Conservation (phyloP, 228 moss, liverwort and hornwort genomes). For the Sphagnum magellanicum region DNA sequence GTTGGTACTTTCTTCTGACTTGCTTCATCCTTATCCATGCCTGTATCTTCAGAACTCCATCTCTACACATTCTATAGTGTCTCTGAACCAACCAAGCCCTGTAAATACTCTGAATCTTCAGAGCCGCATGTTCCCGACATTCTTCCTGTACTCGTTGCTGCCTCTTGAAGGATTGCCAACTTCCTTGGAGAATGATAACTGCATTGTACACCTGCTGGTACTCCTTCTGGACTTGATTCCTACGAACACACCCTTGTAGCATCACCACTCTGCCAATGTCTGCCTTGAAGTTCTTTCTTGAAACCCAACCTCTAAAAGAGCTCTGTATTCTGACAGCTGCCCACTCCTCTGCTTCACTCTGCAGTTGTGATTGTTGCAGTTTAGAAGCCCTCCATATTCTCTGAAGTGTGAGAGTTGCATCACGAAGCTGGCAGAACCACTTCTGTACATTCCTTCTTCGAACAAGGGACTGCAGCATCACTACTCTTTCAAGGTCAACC, state of each 20-base stretch:
- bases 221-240: constrained; percentile 6
- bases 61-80: not conserved
- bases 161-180: constrained; percentile 7
- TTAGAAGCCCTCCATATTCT: constrained; percentile 12
- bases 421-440: constrained; percentile 5
- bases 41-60: constrained; percentile 11
- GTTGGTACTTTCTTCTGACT: constrained; percentile 5
- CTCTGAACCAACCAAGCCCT: constrained; percentile 9
- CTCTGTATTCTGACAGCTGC: constrained; percentile 17
- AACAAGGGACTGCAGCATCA: constrained; percentile 14
- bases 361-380: constrained; percentile 1
- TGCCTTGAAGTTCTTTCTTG: constrained; percentile 5
- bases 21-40: constrained; percentile 11
- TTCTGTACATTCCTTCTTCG: constrained; percentile 9
- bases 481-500: not conserved
- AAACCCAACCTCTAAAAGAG: constrained; percentile 13
- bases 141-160: constrained; percentile 3
- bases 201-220: constrained; percentile 9
- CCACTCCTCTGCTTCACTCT: not conserved
- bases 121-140: constrained; percentile 3
- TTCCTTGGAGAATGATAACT: constrained; percentile 11
- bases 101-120: constrained; percentile 16
- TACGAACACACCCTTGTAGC: constrained; percentile 16
- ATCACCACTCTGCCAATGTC: constrained; percentile 6
- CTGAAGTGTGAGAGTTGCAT: constrained; percentile 10